Base-by-base conservation (phyloP, 257 asterid genomes). In the Capsicum baccatum region DNA sequence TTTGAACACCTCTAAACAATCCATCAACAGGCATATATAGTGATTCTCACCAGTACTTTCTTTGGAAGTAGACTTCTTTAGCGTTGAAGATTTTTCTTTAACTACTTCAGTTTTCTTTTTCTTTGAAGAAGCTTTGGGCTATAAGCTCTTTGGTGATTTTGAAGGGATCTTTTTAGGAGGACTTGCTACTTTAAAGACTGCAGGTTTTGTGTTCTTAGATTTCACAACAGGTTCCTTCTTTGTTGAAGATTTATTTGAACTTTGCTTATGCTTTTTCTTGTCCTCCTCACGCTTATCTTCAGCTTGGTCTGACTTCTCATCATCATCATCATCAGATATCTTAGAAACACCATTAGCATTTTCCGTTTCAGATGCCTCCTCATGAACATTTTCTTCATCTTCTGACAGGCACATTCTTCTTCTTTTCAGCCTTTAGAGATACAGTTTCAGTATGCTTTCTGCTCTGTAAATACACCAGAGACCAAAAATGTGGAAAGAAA, bases 311-410 rank as follows among this genome's bases (percentile, higher is more conserved):
- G 98, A 91, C 88, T 88, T 85, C 89, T n/a, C n/a, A n/a, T n/a
- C n/a, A n/a, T n/a, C n/a, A n/a, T 92, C 99, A 88, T 89, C 95
- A 4, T 92, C 94, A 56, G 97, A 92, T 84, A 58, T 86, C 64
- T 92, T 93, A 1, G 86, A 90, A 71, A 80, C 85, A 50, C 94
- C 95, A 86, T 92, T 89, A 16, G 50, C 82, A 89, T 86, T 90
- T 79, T 89, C 90, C 78, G 85, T 87, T 81, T 84, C 87, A 70
- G 79, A 83, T 68, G 86, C 79, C 59, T 88, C 89, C 81, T 84
- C 88, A 21, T 91, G 89, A 62, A 91, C 95, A 69, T 89, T 90
- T 56, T 85, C 97, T 60, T 90, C 98, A 85, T 89, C 92, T 83
- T 94, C 97, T 19, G 94, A 89, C 95, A 67, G 90, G 86, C 19